phyloP scores from a whole-genome alignment of 2,329 filamentous ascomycete genomes.

The Sporothrix phasma region DNA sequence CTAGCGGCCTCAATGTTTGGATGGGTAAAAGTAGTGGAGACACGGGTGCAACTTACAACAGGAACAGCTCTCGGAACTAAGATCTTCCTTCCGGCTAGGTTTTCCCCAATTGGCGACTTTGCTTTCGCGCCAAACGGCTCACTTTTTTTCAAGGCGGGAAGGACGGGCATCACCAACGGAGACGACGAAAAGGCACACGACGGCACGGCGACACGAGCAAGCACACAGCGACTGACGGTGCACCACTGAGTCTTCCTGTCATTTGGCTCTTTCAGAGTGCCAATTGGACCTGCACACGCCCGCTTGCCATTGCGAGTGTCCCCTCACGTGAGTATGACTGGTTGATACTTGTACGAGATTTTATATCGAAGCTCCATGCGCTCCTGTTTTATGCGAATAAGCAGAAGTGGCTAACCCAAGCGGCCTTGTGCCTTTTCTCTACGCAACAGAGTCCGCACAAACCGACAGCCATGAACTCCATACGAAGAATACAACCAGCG shows the following conservation, averaged over 20 bases:
- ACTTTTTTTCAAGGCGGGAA: slow-evolving; percentile 1
- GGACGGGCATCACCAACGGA: neutral
- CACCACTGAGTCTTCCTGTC: neutral
- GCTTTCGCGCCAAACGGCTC: slow-evolving; percentile 1
- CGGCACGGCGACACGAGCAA: neutral
- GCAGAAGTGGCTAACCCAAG: neutral
- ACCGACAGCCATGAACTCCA: slow-evolving; percentile 22
- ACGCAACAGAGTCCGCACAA: neutral
- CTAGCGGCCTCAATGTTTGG: too few relatives aligned
- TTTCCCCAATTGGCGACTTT: slow-evolving; percentile 7
- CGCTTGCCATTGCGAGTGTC: neutral
- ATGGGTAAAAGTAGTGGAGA: neutral
- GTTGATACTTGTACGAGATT: neutral
- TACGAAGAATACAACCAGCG: slow-evolving; percentile 22
- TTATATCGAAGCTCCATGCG: neutral
- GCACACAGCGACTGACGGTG: neutral
- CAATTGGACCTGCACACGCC: neutral
- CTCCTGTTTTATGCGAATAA: neutral
- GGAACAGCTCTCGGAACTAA: slow-evolving; percentile 8
- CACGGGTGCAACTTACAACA: neutral
- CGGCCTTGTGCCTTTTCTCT: neutral
- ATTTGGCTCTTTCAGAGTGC: neutral
- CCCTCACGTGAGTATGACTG: neutral
- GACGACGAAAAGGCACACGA: slow-evolving; percentile 2
- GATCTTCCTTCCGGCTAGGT: slow-evolving; percentile 12